Evolutionary conservation across 129 eudicot species (phyloP).

Genomic region (Lonicera japonica): DNA sequence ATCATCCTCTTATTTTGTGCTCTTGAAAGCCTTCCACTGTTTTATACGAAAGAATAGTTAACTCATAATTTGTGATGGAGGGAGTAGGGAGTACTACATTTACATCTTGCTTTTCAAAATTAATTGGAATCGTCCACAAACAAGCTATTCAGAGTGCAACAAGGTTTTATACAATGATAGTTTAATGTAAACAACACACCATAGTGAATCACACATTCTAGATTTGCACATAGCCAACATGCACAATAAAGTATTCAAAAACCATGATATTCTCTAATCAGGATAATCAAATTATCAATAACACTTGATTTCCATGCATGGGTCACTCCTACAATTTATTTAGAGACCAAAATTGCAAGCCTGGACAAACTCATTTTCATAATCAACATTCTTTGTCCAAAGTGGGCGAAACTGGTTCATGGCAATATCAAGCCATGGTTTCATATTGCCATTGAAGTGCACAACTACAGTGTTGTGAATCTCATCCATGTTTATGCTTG

Average conservation of each 20-base stretch:
- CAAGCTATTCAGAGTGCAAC: background rate
- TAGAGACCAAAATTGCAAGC: constrained; percentile 79
- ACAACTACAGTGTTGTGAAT: constrained; percentile 76
- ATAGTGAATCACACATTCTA: background rate
- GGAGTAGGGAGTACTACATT: background rate
- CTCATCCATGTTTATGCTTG: constrained; percentile 83
- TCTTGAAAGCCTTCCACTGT: no score
- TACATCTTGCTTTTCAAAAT: background rate
- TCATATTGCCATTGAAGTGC: constrained; percentile 83
- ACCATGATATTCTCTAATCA: background rate
- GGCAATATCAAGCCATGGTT: constrained; percentile 92
- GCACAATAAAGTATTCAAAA: background rate
- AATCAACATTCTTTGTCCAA: constrained; percentile 80
- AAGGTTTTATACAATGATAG: background rate
- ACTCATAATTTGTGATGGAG: no score
- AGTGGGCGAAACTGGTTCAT: constrained; percentile 79
- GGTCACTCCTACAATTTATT: constrained; percentile 12
- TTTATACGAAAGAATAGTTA: no score
- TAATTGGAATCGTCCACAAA: background rate
- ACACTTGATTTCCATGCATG: background rate
- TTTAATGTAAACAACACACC: background rate
- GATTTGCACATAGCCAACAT: background rate
- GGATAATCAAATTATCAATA: background rate
- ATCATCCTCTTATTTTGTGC: no score
- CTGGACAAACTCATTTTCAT: constrained; percentile 71